These are phyloP conservation scores for Lipomyces kockii DNA, from an alignment of 805 yeast species.

Conservation along the genomic window DNA sequence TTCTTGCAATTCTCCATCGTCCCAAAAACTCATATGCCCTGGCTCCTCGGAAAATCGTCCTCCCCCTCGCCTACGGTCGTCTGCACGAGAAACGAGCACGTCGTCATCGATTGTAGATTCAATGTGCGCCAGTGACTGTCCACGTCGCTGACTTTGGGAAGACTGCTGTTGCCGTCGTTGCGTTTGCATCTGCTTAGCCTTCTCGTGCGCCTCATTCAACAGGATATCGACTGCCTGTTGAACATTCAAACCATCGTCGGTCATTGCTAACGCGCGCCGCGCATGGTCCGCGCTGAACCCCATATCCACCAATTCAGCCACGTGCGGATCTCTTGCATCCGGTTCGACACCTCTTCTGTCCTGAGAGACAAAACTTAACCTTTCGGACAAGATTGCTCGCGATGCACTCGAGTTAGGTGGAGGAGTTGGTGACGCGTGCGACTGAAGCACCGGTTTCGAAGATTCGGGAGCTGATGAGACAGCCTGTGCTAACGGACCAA, in stretches of 20 bases:
- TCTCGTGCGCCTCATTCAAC: conserved; percentile 62
- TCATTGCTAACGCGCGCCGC: conserved; percentile 59
- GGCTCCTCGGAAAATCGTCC: too few relatives aligned
- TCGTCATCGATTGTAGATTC: neutral
- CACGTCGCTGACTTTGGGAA: neutral
- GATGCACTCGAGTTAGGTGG: conserved; percentile 1
- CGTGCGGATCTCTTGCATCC: conserved; percentile 43
- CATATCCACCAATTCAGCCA: conserved; percentile 78
- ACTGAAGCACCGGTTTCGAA: conserved; percentile 3
- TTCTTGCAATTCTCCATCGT: conserved; percentile 26
- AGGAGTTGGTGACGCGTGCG: conserved; percentile 1
- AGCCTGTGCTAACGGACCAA: conserved; percentile 37
- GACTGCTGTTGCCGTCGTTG: conserved; percentile 3
- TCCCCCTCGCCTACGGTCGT: neutral
- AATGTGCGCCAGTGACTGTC: neutral
- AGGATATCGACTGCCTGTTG: conserved; percentile 68
- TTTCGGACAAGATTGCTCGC: conserved; percentile 1
- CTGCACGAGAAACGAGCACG: conserved; percentile 15
- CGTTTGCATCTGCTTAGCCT: conserved; percentile 40
- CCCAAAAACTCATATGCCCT: neutral
- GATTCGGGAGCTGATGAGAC: conserved; percentile 10
- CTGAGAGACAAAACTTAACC: neutral
- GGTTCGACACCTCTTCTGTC: neutral
- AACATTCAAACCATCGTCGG: conserved; percentile 59
- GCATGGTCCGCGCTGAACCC: conserved; percentile 72